Evolutionary conservation across 768 basidiomycete species (phyloP).

Genomic region (Leccinum incarnatum): DNA sequence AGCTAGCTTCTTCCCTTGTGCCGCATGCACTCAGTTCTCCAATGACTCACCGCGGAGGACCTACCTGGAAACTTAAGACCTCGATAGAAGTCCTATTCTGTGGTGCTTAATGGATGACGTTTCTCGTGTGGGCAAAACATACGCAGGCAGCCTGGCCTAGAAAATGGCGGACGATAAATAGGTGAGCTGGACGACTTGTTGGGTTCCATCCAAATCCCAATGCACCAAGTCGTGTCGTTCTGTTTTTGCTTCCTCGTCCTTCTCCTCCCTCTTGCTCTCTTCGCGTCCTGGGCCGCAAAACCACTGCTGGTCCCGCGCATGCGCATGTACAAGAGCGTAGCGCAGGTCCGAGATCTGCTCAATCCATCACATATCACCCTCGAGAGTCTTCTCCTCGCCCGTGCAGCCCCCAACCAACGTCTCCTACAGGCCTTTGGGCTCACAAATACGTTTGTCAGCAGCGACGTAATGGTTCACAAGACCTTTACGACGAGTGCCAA

Average conservation of each 20-base stretch:
- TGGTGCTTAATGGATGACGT: background rate
- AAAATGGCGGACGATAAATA: slow-evolving; percentile 10
- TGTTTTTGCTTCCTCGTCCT: background rate
- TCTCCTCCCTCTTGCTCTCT: background rate
- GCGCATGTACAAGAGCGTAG: slow-evolving; percentile 9
- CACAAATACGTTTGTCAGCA: slow-evolving; percentile 54
- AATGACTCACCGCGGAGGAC: background rate
- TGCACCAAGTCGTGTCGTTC: slow-evolving; percentile 5
- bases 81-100: background rate
- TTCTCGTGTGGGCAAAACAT: background rate
- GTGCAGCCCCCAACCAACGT: slow-evolving; percentile 22
- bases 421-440: slow-evolving; percentile 28
- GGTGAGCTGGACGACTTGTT: background rate
- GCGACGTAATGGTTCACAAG: slow-evolving; percentile 30
- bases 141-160: background rate
- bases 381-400: slow-evolving; percentile 11
- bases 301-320: background rate
- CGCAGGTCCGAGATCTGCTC: slow-evolving; percentile 10
- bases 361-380: slow-evolving; percentile 17
- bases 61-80: background rate
- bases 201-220: background rate
- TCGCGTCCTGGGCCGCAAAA: background rate
- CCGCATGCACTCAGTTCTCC: background rate
- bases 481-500: slow-evolving; percentile 24
- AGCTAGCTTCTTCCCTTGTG: background rate